A percentile compares a stretch with the other conserved stretches of the same genome.
Conservation (phyloP, 164 flowering plant genomes). For the Cinnamomum micranthum region DNA sequence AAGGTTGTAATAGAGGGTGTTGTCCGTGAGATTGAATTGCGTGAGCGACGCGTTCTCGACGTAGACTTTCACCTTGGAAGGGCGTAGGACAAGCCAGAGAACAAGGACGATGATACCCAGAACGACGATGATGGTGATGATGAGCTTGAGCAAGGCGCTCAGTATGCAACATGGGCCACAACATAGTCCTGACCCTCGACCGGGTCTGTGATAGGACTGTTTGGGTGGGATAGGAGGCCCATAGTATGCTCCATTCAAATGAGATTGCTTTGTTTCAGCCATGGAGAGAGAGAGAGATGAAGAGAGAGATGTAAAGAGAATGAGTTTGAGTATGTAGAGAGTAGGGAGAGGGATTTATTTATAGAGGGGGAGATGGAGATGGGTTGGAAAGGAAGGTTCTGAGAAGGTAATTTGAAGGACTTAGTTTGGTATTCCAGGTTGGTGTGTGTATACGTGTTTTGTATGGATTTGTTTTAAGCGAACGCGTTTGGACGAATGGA, state of each 20-base stretch:
- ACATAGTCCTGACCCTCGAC: conserved; percentile 21
- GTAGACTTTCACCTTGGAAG: conserved; percentile 25
- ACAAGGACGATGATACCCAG: conserved; percentile 29
- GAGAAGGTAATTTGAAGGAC: not conserved
- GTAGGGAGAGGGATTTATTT: not conserved
- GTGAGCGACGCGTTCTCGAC: conserved; percentile 33
- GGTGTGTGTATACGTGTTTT: not conserved
- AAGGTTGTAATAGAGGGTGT: conserved; percentile 28
- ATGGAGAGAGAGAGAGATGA: not conserved
- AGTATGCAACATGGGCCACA: conserved; percentile 20
- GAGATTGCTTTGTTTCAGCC: conserved; percentile 19
- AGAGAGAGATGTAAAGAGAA: conserved; percentile 1
- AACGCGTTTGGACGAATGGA: not conserved
- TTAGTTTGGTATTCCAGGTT: not conserved
- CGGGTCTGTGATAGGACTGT: conserved; percentile 26
- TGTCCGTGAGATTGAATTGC: conserved; percentile 20
- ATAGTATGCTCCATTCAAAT: conserved; percentile 37
- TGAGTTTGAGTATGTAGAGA: not conserved
- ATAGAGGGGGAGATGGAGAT: not conserved
- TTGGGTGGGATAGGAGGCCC: conserved; percentile 44
- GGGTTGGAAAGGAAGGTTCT: not conserved
- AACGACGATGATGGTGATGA: conserved; percentile 15
- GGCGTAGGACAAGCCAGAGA: conserved; percentile 36
- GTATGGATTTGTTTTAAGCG: not conserved
- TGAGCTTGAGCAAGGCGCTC: conserved; percentile 26